Base-by-base conservation (phyloP, 2,329 filamentous ascomycete species). In the Seiridium cupressi region DNA sequence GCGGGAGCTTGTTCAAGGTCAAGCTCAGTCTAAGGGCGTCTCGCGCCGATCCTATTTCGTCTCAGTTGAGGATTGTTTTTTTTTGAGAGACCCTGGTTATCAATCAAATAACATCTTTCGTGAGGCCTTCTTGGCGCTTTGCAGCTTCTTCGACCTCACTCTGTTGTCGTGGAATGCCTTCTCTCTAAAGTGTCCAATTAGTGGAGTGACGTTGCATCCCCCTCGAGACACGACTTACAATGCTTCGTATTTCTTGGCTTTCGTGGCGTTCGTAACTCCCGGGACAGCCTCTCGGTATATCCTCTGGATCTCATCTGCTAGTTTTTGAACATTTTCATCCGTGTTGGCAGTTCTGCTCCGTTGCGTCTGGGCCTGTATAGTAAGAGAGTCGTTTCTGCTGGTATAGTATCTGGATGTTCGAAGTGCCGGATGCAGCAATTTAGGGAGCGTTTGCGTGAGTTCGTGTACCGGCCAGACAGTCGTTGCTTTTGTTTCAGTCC, bases 401-500 rank as follows among this genome's bases (percentile, higher is more conserved):
- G 80, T 77, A 68, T 86, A 87, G 66, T 86, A 86, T 48, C 76
- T 83, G 3, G 83, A 86, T 32, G 69, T 64, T n/a, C 81, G 77
- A 36, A 87, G 65, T n/a, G 69, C 71, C 3, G 67, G 44, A 46
- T 82, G 81, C 40, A 87, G 62, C 13, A 82, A 62, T 58, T 75
- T 78, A 0, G 84, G 84, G 6, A 87, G 68, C 6, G 69, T 60
- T 4, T 71, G 68, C 5, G 77, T 65, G 10, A 87, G 72, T 31
- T 86, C 81, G 11, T 72, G 68, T 3, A 85, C 68, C 1, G 79
- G 63, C 77, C 84, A 86, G 10, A 73, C 74, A 0, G 84, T 85
- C 51, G 79, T 82, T 31, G 84, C 84, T 65, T 87, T 87, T 55
- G 78, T 82, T 71, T 87, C 84, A 0, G 84, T 87, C 62, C 84